Conservation (phyloP, 1,284 basidiomycete genomes). For the Puccinia coronata region DNA sequence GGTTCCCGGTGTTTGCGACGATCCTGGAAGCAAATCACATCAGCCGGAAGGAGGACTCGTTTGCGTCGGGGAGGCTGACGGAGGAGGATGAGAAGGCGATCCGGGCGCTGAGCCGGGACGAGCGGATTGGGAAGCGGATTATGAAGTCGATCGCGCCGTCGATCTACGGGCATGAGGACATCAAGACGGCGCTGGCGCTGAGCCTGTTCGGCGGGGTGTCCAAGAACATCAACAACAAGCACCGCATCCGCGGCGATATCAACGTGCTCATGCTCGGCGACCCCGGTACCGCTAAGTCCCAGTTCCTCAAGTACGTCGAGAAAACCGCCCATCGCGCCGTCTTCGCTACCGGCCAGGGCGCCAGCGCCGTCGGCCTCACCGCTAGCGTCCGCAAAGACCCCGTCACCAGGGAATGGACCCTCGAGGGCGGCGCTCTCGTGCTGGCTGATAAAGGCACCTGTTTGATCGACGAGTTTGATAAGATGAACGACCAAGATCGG, state of each 20-base stretch:
- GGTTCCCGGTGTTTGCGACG: conserved; percentile 86
- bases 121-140: conserved; percentile 91
- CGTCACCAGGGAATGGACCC: conserved; percentile 90
- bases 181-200: conserved; percentile 96
- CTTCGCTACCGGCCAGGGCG: conserved; percentile 97
- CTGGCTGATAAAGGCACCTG: conserved; percentile 97
- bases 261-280: conserved; percentile 95
- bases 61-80: conserved; percentile 68
- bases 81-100: conserved; percentile 97
- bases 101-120: conserved; percentile 80
- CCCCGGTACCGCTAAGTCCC: conserved; percentile 96
- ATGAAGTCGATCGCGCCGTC: conserved; percentile 91
- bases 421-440: conserved; percentile 99
- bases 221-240: conserved; percentile 90
- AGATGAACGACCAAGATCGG: conserved; percentile 98
- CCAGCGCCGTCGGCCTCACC: conserved; percentile 95
- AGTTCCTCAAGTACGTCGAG: conserved; percentile 96
- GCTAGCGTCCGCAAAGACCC: conserved; percentile 95
- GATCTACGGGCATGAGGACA: conserved; percentile 96
- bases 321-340: conserved; percentile 92
- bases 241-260: conserved; percentile 81
- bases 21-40: conserved; percentile 71
- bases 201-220: conserved; percentile 96
- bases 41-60: conserved; percentile 68
- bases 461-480: conserved; percentile 99